A percentile compares a stretch with the other conserved stretches of the same genome.
Evolutionary conservation across 805 yeast species (phyloP).

Genomic region (Wickerhamomyces bisporus): DNA sequence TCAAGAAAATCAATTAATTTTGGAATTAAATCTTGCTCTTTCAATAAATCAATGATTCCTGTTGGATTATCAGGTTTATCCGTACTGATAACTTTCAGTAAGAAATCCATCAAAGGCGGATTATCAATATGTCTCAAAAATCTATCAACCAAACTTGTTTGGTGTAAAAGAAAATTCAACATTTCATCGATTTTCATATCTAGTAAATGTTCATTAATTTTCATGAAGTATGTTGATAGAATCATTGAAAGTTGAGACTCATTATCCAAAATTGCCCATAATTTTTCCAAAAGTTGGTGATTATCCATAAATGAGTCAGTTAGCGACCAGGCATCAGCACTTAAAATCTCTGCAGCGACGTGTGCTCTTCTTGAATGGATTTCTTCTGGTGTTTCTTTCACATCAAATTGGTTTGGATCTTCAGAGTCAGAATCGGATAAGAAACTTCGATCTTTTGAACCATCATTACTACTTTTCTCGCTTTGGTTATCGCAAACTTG

Average conservation of each 20-base stretch:
- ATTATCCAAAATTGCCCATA: conserved; percentile 78
- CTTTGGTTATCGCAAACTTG: conserved; percentile 16
- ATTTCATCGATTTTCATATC: conserved; percentile 86
- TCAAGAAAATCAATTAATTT: conserved; percentile 65
- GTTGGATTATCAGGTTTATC: conserved; percentile 89
- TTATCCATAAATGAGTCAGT: conserved; percentile 86
- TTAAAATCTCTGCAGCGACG: conserved; percentile 81
- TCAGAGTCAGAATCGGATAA: conserved; percentile 28
- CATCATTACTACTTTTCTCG: conserved; percentile 10
- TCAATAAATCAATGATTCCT: conserved; percentile 74
- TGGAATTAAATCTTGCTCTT: conserved; percentile 68
- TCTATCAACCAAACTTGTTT: conserved; percentile 66
- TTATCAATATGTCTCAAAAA: conserved; percentile 85
- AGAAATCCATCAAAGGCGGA: conserved; percentile 91
- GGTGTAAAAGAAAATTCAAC: conserved; percentile 62
- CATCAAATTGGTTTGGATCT: conserved; percentile 20
- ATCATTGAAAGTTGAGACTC: conserved; percentile 64
- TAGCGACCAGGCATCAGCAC: conserved; percentile 91
- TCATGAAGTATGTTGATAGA: conserved; percentile 84
- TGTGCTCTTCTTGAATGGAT: conserved; percentile 45
- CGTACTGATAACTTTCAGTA: conserved; percentile 83
- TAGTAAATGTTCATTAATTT: conserved; percentile 81
- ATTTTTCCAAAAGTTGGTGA: conserved; percentile 51
- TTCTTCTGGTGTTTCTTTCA: conserved; percentile 33
- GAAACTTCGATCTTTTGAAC: conserved; percentile 18